Evolutionary conservation across 164 flowering plant genomes (phyloP).

Genomic region (Amborella trichopoda): DNA sequence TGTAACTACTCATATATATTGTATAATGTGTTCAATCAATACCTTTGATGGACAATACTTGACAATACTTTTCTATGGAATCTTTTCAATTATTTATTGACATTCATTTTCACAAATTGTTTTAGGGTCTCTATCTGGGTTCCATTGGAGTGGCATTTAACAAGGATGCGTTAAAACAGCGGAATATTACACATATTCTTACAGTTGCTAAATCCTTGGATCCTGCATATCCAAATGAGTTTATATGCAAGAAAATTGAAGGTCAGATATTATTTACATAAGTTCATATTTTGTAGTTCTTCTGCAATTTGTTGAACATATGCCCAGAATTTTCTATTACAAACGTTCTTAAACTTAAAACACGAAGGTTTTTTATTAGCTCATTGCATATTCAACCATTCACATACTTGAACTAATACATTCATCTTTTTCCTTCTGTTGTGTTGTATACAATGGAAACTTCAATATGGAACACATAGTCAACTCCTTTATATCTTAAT

Average conservation of each 20-base stretch:
- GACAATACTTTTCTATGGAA: too few relatives aligned
- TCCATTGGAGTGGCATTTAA: constrained; percentile 76
- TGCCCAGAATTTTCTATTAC: not conserved
- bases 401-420: not conserved
- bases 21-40: too few relatives aligned
- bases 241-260: constrained; percentile 42
- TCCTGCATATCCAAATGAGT: constrained; percentile 43
- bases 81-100: too few relatives aligned
- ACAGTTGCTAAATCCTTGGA: constrained; percentile 35
- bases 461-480: too few relatives aligned
- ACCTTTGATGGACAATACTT: too few relatives aligned
- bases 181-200: constrained; percentile 68
- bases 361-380: too few relatives aligned
- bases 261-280: constrained; percentile 43
- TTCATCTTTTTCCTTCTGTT: not conserved
- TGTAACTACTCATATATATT: too few relatives aligned
- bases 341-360: too few relatives aligned
- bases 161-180: constrained; percentile 34
- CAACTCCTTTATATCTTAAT: too few relatives aligned
- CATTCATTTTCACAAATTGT: too few relatives aligned
- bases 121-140: constrained; percentile 77
- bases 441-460: not conserved
- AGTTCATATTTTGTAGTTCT: not conserved
- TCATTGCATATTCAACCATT: not conserved
- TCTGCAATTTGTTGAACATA: not conserved